phyloP scores from a whole-genome alignment of 179 eudicot genomes.

The Spergularia azorica region DNA sequence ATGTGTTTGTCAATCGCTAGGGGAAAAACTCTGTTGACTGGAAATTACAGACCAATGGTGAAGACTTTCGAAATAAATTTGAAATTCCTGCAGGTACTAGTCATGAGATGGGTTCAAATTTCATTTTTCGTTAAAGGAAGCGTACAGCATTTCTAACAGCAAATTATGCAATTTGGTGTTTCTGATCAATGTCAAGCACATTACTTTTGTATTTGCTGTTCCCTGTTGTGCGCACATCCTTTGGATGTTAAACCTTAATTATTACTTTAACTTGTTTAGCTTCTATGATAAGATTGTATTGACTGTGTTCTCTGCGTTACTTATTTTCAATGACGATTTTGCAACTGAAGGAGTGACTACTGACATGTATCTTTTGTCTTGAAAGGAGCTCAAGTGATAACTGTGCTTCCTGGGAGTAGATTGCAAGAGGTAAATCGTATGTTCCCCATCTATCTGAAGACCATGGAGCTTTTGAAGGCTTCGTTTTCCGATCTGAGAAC shows the following conservation, averaged over 20 bases:
- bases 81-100: conserved; percentile 64
- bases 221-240: not conserved
- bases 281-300: not conserved
- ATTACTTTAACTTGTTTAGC: not conserved
- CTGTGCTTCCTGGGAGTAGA: conserved; percentile 96
- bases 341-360: not conserved
- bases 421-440: conserved; percentile 91
- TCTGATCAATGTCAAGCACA: not conserved
- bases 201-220: not conserved
- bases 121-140: not conserved
- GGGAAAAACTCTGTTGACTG: conserved; percentile 37
- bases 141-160: not conserved
- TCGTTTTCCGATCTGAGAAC: conserved; percentile 50
- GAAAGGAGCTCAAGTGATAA: conserved; percentile 62
- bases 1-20: conserved; percentile 28
- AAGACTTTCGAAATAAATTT: conserved; percentile 50
- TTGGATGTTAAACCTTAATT: not conserved
- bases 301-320: not conserved
- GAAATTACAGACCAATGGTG: conserved; percentile 54
- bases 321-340: not conserved
- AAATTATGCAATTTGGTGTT: not conserved
- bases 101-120: not conserved
- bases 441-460: conserved; percentile 72
- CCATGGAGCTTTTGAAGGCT: conserved; percentile 58
- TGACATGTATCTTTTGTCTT: conserved; percentile 4